Evolutionary conservation across 2,329 filamentous ascomycete genomes (phyloP), one percentile per base, ranked within the genome.

Genomic region (Penicillium sp.): DNA sequence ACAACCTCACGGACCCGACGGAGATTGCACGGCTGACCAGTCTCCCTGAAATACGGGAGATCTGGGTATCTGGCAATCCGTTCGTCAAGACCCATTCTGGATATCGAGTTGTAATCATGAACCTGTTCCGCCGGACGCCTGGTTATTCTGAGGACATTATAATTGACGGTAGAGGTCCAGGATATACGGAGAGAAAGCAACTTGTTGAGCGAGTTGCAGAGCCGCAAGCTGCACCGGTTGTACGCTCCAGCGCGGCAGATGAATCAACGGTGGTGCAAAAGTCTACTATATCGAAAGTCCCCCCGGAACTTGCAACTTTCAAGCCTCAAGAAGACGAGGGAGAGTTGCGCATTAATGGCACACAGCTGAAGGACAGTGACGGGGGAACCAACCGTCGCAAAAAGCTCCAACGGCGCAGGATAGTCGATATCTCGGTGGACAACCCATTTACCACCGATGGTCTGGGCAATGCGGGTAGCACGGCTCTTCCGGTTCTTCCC

Each of bases 71-170:
- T 58, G 90, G 91, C 22, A 99, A 99, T 67, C 90, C 92, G 0
- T 97, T 97, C 67, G 89, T 88, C 41, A 90, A 89, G 64, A 92
- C 91, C 1, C 90, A 97, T 70, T 82, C 87, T 56, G 86, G 88
- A 64, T 96, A 96, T 70, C 86, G 94, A 46, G 82, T 96, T 61
- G 89, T 87, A 19, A 95, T 97, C 60, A 97, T 99, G 84, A 99
- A 97, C 67, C 81, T 97, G 2, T 99, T 99, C 80, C 86, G 94
- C 60, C 87, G 85, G 56, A 91, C 90, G 0, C 90, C 93, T 11
- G 94, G 94, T 5, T 96, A 94, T 68, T 88, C 87, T 0, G 90
- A 96, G 62, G 94, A 99, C 69, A 86, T 97, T 57, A 80, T 91
- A 43, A 93, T 99, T 64, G 94, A 99, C 71, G 87, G 88, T 2